Evolutionary conservation across 2,329 filamentous ascomycete species (phyloP).

Genomic region (Paracorniculantispora psalliotae): DNA sequence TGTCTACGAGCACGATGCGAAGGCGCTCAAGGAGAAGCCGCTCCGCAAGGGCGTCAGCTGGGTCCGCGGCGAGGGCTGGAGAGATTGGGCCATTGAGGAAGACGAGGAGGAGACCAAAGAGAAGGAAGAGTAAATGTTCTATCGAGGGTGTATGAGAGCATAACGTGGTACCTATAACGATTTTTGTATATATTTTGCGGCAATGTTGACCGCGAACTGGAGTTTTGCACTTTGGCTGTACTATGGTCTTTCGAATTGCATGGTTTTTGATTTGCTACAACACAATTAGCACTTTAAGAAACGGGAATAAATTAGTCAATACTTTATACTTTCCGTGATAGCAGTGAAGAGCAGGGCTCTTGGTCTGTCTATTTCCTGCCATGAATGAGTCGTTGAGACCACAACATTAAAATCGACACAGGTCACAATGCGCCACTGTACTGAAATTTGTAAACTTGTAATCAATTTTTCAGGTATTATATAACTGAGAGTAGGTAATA

Average conservation of each 20-base stretch:
- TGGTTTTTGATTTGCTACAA: too few relatives aligned
- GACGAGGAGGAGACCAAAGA: slow-evolving; percentile 31
- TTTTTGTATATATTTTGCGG: background rate
- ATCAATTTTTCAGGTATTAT: background rate
- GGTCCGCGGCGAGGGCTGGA: slow-evolving; percentile 70
- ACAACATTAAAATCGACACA: too few relatives aligned
- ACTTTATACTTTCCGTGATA: too few relatives aligned
- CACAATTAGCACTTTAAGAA: too few relatives aligned
- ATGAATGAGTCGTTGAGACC: too few relatives aligned
- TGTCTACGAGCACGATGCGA: slow-evolving; percentile 68
- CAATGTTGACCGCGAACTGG: background rate
- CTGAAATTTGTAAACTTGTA: background rate
- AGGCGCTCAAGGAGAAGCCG: slow-evolving; percentile 59
- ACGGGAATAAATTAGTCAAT: too few relatives aligned
- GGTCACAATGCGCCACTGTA: too few relatives aligned
- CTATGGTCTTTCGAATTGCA: background rate
- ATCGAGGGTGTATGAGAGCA: background rate
- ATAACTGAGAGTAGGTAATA: background rate
- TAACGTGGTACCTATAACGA: background rate
- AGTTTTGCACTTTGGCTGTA: background rate
- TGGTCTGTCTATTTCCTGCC: too few relatives aligned
- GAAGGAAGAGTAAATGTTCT: slow-evolving; percentile 23
- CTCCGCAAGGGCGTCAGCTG: slow-evolving; percentile 70
- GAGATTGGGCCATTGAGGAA: slow-evolving; percentile 59
- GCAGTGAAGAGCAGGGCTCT: too few relatives aligned